These are phyloP conservation scores for Fusarium temperatum DNA, from an alignment of 2,329 filamentous ascomycete genomes.

Conservation along the genomic window DNA sequence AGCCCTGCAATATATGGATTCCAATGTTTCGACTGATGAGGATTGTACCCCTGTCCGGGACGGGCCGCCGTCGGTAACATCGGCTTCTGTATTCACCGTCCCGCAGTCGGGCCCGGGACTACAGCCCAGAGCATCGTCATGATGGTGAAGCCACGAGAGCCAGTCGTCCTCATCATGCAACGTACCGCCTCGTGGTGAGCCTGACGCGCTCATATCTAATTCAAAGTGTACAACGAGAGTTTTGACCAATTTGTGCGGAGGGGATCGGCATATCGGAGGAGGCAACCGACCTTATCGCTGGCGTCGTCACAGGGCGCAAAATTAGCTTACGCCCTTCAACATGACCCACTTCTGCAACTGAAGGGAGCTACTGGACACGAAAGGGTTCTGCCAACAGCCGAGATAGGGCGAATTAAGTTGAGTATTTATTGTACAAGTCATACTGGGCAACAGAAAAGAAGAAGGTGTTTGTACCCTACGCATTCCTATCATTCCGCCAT, in stretches of 20 bases:
- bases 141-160: not conserved
- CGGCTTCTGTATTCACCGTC: not conserved
- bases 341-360: not conserved
- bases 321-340: not conserved
- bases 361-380: not conserved
- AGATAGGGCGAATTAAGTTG: not conserved
- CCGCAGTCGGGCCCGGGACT: not conserved
- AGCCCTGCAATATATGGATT: not conserved
- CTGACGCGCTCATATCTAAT: not conserved
- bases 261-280: not conserved
- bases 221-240: not conserved
- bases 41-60: not conserved
- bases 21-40: not conserved
- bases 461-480: rapidly evolving
- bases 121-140: not conserved
- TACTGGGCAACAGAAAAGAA: rapidly evolving
- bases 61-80: not conserved
- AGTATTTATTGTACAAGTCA: not conserved
- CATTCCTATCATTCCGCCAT: not conserved
- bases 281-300: not conserved
- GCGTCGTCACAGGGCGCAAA: not conserved
- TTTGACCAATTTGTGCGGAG: not conserved
- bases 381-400: rapidly evolving
- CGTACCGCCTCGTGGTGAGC: rapidly evolving
- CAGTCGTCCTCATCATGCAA: not conserved